Evolutionary conservation across 768 basidiomycete genomes (phyloP).

Genomic region (Lentinula aciculospora): DNA sequence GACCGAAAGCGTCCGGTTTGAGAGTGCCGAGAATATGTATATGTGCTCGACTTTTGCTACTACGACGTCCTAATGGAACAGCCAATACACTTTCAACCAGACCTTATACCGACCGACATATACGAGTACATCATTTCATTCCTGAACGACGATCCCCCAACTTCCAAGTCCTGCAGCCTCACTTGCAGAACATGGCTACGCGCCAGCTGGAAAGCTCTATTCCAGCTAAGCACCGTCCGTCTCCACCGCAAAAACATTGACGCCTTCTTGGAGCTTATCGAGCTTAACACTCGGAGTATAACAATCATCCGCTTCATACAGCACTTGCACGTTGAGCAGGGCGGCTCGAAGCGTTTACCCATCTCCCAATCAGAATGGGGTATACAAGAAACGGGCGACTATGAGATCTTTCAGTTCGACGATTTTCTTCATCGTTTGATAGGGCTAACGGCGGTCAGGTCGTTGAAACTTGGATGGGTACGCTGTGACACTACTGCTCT

Average conservation of each 20-base stretch:
- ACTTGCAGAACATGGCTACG: background rate
- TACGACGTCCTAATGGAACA: background rate
- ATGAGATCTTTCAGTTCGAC: background rate
- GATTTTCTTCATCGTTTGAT: background rate
- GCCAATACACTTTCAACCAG: background rate
- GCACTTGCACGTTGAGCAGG: background rate
- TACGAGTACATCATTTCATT: background rate
- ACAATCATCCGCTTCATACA: background rate
- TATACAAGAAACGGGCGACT: background rate
- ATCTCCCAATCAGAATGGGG: background rate
- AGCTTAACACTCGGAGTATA: background rate
- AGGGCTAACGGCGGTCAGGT: background rate
- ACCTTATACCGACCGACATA: background rate
- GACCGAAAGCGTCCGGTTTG: too few relatives aligned
- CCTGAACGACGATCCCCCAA: background rate
- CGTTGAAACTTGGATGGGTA: background rate
- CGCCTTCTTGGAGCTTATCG: background rate
- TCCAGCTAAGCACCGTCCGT: background rate
- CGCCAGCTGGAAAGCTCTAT: background rate
- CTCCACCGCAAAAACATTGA: background rate
- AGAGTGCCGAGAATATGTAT: too few relatives aligned
- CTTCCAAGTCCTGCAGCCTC: background rate
- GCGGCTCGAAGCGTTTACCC: background rate
- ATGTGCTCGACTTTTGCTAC: background rate
- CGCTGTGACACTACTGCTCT: background rate